Base-by-base conservation (phyloP, 192 early-diverging fungal species). In the Linnemannia zychae region DNA sequence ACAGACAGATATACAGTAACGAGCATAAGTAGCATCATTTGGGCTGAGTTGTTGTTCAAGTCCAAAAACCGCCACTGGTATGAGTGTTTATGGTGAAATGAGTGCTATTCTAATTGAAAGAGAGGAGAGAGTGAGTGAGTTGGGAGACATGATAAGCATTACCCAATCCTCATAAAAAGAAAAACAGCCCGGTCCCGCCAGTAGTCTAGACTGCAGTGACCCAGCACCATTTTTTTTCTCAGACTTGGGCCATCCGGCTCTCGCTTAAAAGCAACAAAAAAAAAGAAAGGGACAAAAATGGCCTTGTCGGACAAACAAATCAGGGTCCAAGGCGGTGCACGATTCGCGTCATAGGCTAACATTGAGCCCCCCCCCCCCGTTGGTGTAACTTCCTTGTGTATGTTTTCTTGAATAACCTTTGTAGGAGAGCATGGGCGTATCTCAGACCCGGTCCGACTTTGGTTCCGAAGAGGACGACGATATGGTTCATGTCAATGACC, bases 391-490 rank as follows among this genome's bases (percentile, higher is more conserved):
- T 28, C 0, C 40, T 46, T 40, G 24, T 63, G 57, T 31, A 31
- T 31, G 0, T 33, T 49, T 60, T 73, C 73, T 48, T n/a, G 31
- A 24, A 31, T 71, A 24, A n/a, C n/a, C 37, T 63, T 57, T 28
- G 6, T 85, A 85, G 83, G 83, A 85, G 68, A 85, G 50, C 77
- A 84, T 84, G 82, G 48, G 40, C 18, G 77, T 60, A 47, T 79
- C 82, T 63, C 77, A 83, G 38, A 46, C 63, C 20, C 66, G 53
- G n/a, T 82, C 82, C 36, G 73, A 72, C 60, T 72, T 79, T n/a
- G 34, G 70, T 49, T 79, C 83, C 37, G 77, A 85, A 38, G 82
- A 84, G 44, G 83, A 85, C 4, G 83, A 85, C 40, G 83, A 85
- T 31, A 76, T 85, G 63, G 83, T 85, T 31, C 83, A 85, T 65